Evolutionary conservation across 768 basidiomycete species (phyloP).

Genomic region (Lentinula boryana): DNA sequence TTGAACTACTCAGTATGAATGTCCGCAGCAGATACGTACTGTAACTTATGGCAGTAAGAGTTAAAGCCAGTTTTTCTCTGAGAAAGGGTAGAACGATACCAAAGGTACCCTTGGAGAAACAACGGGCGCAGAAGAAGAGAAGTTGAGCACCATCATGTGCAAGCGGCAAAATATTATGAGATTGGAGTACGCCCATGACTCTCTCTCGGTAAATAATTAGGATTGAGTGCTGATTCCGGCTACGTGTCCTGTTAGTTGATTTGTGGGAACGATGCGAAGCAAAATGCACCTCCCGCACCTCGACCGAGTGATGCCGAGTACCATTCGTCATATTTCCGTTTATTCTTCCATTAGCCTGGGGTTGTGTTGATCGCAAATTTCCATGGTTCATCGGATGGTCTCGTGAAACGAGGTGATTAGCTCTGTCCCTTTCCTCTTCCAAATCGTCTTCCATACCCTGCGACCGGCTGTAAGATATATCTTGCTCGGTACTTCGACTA

Average conservation of each 20-base stretch:
- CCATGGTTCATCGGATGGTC: background rate
- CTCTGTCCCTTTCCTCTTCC: background rate
- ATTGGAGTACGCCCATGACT: constrained; percentile 2
- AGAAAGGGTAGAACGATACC: too few species aligned
- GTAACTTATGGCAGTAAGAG: too few species aligned
- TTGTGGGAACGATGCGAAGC: background rate
- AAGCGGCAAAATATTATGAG: background rate
- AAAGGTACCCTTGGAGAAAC: too few species aligned
- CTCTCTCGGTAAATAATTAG: background rate
- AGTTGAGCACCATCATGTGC: too few species aligned
- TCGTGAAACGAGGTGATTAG: background rate
- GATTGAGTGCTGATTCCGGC: background rate
- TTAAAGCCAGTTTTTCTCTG: too few species aligned
- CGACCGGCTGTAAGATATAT: background rate
- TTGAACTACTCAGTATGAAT: too few species aligned
- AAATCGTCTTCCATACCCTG: background rate
- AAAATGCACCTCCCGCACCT: background rate
- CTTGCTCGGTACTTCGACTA: background rate
- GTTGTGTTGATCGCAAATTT: background rate
- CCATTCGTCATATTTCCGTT: background rate
- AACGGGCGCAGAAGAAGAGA: background rate
- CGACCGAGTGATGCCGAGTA: background rate
- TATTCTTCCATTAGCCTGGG: background rate
- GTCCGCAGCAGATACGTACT: too few species aligned
- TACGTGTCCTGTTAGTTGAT: background rate